phyloP scores from a whole-genome alignment of 2,329 filamentous ascomycete species.

The Talaromyces verruculosus region DNA sequence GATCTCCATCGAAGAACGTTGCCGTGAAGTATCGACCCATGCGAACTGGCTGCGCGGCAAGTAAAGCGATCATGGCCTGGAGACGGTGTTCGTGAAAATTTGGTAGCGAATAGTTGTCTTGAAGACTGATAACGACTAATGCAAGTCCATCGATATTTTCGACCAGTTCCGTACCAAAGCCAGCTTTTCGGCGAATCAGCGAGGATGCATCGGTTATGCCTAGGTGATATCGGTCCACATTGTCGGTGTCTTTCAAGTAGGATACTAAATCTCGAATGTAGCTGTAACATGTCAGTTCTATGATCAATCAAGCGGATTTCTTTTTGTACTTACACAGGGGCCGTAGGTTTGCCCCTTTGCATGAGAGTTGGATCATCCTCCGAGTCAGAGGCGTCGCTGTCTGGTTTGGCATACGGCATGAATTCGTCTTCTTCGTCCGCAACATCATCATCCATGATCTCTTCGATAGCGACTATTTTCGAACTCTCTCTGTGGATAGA shows the following conservation, averaged over 20 bases:
- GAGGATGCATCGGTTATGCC: constrained; percentile 73
- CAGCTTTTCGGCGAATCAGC: constrained; percentile 83
- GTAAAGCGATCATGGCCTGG: constrained; percentile 77
- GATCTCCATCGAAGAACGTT: constrained; percentile 88
- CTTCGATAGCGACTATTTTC: constrained; percentile 60
- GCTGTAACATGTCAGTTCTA: constrained; percentile 27
- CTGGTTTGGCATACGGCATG: constrained; percentile 77
- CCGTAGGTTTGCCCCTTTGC: constrained; percentile 74
- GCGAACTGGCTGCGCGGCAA: constrained; percentile 70
- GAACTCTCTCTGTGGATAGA: constrained; percentile 25
- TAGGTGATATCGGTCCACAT: constrained; percentile 79
- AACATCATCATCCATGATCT: constrained; percentile 57
- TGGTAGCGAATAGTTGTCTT: constrained; percentile 81
- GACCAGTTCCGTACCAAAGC: constrained; percentile 82
- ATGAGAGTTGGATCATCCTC: constrained; percentile 90
- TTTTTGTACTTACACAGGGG: constrained; percentile 64
- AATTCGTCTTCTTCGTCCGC: constrained; percentile 66
- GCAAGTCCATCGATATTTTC: constrained; percentile 83
- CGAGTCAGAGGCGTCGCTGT: constrained; percentile 84
- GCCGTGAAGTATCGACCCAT: constrained; percentile 84
- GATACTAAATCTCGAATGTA: constrained; percentile 83
- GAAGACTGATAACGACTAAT: constrained; percentile 71
- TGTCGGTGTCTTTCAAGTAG: constrained; percentile 76
- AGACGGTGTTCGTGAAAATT: constrained; percentile 73
- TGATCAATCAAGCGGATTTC: background rate